Base-by-base conservation (phyloP, 1,284 basidiomycete species). In the Ceratobasidium sp. region DNA sequence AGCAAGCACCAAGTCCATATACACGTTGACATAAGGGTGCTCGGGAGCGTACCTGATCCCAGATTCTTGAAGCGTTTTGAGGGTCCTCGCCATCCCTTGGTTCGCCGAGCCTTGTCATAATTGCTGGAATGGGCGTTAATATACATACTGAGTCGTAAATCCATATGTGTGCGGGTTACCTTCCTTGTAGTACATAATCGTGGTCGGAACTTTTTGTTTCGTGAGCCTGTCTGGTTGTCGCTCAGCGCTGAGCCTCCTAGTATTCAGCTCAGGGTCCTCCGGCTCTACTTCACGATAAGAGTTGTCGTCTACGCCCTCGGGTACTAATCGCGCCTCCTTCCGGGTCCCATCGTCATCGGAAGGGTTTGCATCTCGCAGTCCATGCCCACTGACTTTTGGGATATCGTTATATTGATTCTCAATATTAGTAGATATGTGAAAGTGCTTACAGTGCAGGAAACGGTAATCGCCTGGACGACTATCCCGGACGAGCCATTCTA, bases 391-490 rank as follows among this genome's bases (percentile, higher is more conserved):
- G 22, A 57, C 55, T 57, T 17, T 12, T 34, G 17, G 10, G 17
- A n/a, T 5, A n/a, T 34, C 29, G 20, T 12, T 7, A 8, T 4
- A 17, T 29, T 34, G 34, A 25, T 35, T 1, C 29, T 4, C 2
- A 20, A 15, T 13, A 5, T 35, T 15, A 5, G n/a, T 29, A 38
- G n/a, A 35, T 38, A n/a, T 35, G 8, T 2, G 12, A 29, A n/a
- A n/a, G 17, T 7, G 38, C 53, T 55, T 31, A 55, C 53, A 55
- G 22, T 55, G 22, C 10, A 55, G 38, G 20, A 55, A 55, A n/a
- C 53, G 53, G 34, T 31, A 17, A 22, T 55, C 53, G 5, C 53
- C 53, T 4, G 29, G 17, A 20, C 38, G 53, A 7, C 31, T 55
- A 34, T 38, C 31, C 13, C 17, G n/a, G 5, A 34, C 34, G 12